Evolutionary conservation across 2,329 filamentous ascomycete species (phyloP), one percentile per base, ranked within the genome.

Genomic region (Fusarium avenaceum): DNA sequence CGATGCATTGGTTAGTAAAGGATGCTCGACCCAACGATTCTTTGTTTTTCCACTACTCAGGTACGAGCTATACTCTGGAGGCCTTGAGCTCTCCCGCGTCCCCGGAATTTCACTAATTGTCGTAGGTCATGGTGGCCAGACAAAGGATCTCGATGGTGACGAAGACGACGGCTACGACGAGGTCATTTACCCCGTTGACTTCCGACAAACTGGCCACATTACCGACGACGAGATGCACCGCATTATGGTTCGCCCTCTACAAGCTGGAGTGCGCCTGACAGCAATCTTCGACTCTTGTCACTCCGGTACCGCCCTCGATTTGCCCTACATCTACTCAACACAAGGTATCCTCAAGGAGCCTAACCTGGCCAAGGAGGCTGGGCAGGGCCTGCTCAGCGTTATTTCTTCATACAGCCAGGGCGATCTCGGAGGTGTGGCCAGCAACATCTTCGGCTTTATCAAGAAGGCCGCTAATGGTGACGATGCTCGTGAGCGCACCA

Each of bases 1-100:
- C 95, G 30, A 98, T 98, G 95, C 94, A 97, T 78, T 98, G 95
- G 95, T 83, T 98, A 20, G 93, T 97, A 59, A 97, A 97, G 81
- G 94, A 97, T 76, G 94, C 95, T 6, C 87, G 87, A 59, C 92
- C 94, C 0, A 97, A 97, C 76, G 95, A 98, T 77, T 97, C 95
- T 6, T 86, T 98, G 8, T 98, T 98, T 82, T 97, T 98, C 83
- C 95, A 98, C 81, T 98, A 97, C 79, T 97, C 94, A 39, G 94
- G 92, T 94, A 80, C 72, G 87, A 76, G 39, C 9, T 24, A 24
- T n/a, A 58, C 15, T 26, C 33, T 19, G 10, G 11, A 22, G 38
- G 33, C 35, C 22, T 22, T 22, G 20, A 39, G 46, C 45, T 32
- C 15, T 28, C 22, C 30, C 26, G 39, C 26, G 28, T 24, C 7